Conservation (phyloP, 2,329 filamentous ascomycete genomes). For the Scytalidium lignicola region DNA sequence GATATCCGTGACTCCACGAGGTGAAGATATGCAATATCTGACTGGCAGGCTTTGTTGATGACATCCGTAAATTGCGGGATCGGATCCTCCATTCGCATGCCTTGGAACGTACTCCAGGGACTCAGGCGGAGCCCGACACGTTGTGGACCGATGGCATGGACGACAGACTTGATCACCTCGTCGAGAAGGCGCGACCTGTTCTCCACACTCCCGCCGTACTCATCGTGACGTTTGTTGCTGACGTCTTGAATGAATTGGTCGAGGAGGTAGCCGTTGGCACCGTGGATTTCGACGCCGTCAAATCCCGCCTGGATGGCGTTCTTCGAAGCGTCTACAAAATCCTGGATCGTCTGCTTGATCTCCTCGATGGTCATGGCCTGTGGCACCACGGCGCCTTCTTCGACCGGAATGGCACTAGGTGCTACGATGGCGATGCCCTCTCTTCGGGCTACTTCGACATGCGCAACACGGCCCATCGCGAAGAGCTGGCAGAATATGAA, state of each 20-base stretch:
- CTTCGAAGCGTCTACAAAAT: slow-evolving; percentile 12
- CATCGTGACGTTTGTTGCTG: slow-evolving; percentile 17
- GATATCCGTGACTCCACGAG: slow-evolving; percentile 50
- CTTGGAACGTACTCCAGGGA: slow-evolving; percentile 54
- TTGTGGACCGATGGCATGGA: slow-evolving; percentile 36
- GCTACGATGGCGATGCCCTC: slow-evolving; percentile 12
- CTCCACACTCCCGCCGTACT: slow-evolving; percentile 21
- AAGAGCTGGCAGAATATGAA: slow-evolving; percentile 60
- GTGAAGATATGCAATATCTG: slow-evolving; percentile 45
- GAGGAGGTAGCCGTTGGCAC: slow-evolving; percentile 21
- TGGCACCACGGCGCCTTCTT: slow-evolving; percentile 7
- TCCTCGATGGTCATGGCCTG: slow-evolving; percentile 13
- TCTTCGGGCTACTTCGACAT: slow-evolving; percentile 12
- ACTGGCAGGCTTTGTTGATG: slow-evolving; percentile 33
- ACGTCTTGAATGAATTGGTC: slow-evolving; percentile 21
- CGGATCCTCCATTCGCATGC: slow-evolving; percentile 36
- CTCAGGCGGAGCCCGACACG: slow-evolving; percentile 50
- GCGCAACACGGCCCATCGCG: slow-evolving; percentile 51
- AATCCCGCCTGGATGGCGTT: slow-evolving; percentile 22
- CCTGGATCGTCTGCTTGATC: slow-evolving; percentile 14
- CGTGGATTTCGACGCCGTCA: slow-evolving; percentile 23
- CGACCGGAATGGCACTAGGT: slow-evolving; percentile 7
- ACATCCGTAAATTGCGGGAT: slow-evolving; percentile 40
- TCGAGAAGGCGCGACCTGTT: slow-evolving; percentile 38
- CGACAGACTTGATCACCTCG: slow-evolving; percentile 43